A percentile compares a stretch with the other conserved stretches of the same genome.
These are phyloP conservation scores for Phialemoniopsis sp. DNA, from an alignment of 2,329 filamentous ascomycete species.

Conservation along the genomic window DNA sequence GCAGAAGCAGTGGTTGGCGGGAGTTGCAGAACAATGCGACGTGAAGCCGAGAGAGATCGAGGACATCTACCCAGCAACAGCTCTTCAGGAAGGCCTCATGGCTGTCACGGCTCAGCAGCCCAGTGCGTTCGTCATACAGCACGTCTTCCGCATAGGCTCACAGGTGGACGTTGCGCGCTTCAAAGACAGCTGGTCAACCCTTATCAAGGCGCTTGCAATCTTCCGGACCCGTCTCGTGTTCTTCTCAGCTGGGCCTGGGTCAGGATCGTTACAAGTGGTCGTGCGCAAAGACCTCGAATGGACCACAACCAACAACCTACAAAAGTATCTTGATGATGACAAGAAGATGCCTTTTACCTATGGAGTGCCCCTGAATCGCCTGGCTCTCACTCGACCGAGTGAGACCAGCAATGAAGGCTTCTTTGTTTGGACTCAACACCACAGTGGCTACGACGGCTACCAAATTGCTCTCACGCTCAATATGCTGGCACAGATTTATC, in stretches of 20 bases:
- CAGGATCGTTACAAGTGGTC: constrained; percentile 43
- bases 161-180: constrained; percentile 29
- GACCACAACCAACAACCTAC: constrained; percentile 26
- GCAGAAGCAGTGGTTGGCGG: too few relatives aligned
- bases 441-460: constrained; percentile 54
- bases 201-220: constrained; percentile 31
- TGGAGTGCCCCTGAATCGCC: constrained; percentile 39
- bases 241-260: too few relatives aligned
- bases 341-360: constrained; percentile 35
- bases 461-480: too few relatives aligned
- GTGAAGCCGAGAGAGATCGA: constrained; percentile 28
- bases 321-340: constrained; percentile 34
- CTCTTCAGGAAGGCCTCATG: constrained; percentile 51
- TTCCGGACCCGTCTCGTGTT: constrained; percentile 45
- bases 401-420: too few relatives aligned
- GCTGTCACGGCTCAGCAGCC: constrained; percentile 44
- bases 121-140: constrained; percentile 48
- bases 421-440: constrained; percentile 54
- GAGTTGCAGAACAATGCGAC: constrained; percentile 15
- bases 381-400: too few relatives aligned
- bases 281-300: constrained; percentile 31
- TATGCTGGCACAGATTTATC: too few relatives aligned
- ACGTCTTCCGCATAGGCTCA: constrained; percentile 36
- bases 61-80: constrained; percentile 50
- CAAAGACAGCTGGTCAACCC: constrained; percentile 35